Percentiles rank a stretch among this genome's conserved stretches.
These are phyloP conservation scores for Aspergillus pseudoviridinutans DNA, from an alignment of 2,329 filamentous ascomycete species.

Conservation along the genomic window DNA sequence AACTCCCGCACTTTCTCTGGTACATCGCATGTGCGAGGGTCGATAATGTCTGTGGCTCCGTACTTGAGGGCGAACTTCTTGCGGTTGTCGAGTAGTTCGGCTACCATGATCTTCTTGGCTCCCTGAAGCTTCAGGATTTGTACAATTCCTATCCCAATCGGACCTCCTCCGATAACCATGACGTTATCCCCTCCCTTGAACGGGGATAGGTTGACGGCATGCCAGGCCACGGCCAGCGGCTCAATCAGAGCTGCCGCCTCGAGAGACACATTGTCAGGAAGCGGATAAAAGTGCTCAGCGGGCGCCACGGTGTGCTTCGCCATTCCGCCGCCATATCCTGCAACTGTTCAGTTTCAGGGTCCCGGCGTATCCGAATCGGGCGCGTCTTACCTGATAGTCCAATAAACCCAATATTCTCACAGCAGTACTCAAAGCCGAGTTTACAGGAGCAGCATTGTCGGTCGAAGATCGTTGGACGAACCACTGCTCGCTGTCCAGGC, in stretches of 20 bases:
- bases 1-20: constrained; percentile 45
- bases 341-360: neutral
- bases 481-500: constrained; percentile 43
- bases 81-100: constrained; percentile 51
- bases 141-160: constrained; percentile 59
- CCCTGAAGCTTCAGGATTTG: constrained; percentile 55
- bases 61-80: constrained; percentile 51
- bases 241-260: constrained; percentile 56
- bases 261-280: constrained; percentile 33
- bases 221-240: constrained; percentile 62
- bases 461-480: constrained; percentile 50
- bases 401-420: constrained; percentile 53
- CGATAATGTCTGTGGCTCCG: constrained; percentile 53
- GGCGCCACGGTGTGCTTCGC: constrained; percentile 24
- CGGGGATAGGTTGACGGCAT: constrained; percentile 52
- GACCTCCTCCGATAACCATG: constrained; percentile 58
- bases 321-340: constrained; percentile 28
- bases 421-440: constrained; percentile 59
- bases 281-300: constrained; percentile 21
- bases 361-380: no score
- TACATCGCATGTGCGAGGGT: constrained; percentile 48
- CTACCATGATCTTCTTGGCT: constrained; percentile 54
- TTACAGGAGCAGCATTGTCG: constrained; percentile 39
- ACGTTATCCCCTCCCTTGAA: constrained; percentile 46
- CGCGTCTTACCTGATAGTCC: constrained; percentile 41